These are phyloP conservation scores for Neolecta irregularis DNA, from an alignment of 1,139 yeast genomes.

Conservation along the genomic window DNA sequence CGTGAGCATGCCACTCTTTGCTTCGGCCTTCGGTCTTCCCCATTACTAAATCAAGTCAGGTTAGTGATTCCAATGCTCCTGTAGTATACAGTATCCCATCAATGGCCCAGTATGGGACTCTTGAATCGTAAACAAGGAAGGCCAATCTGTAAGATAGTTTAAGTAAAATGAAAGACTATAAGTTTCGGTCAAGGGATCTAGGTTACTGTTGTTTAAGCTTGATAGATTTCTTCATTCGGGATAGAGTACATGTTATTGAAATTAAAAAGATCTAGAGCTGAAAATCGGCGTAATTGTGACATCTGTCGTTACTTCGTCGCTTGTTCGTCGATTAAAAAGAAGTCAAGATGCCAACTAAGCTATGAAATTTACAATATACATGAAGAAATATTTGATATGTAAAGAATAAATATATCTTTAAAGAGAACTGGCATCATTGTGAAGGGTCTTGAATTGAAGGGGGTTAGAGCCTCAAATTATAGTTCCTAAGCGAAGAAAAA, in stretches of 20 bases:
- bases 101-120: conserved; percentile 23
- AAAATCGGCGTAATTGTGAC: conserved; percentile 12
- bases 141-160: conserved; percentile 76
- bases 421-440: too few species aligned
- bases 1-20: conserved; percentile 89
- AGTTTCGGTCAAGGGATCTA: conserved; percentile 14
- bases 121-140: conserved; percentile 64
- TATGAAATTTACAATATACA: too few species aligned
- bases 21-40: conserved; percentile 88
- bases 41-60: conserved; percentile 35
- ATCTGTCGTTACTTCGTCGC: conserved; percentile 1
- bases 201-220: conserved; percentile 9
- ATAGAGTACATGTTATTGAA: conserved; percentile 11
- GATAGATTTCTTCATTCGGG: background rate
- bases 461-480: too few species aligned
- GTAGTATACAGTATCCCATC: conserved; percentile 5
- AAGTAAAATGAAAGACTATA: conserved; percentile 72
- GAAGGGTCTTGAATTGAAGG: too few species aligned
- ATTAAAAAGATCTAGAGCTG: conserved; percentile 14
- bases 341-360: too few species aligned
- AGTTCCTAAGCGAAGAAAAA: too few species aligned
- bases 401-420: too few species aligned
- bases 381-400: too few species aligned
- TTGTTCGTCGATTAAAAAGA: too few species aligned
- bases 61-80: conserved; percentile 14